Conservation (phyloP, 2,329 filamentous ascomycete genomes). For the Chaetothyriales sp. region DNA sequence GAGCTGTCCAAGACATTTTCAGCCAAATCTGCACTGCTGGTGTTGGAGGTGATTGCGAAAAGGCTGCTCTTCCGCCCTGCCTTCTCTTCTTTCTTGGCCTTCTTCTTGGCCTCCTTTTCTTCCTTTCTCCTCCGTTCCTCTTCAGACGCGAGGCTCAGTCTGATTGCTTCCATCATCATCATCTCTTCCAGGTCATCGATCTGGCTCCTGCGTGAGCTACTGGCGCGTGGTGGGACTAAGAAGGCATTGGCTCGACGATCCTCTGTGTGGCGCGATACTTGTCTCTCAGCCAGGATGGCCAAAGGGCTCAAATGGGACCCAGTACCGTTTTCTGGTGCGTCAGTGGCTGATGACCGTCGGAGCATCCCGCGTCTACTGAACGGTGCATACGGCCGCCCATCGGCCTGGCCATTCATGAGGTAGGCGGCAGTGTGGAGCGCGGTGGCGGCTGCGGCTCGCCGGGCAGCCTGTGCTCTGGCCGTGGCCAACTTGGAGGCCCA, state of each 20-base stretch:
- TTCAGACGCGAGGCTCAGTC: slow-evolving; percentile 77
- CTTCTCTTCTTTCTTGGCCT: slow-evolving; percentile 63
- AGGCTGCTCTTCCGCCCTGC: slow-evolving; percentile 49
- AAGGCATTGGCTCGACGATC: slow-evolving; percentile 20
- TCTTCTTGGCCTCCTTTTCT: slow-evolving; percentile 65
- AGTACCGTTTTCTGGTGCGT: slow-evolving; percentile 22
- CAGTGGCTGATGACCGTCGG: slow-evolving; percentile 25
- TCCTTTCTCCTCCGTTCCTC: slow-evolving; percentile 80
- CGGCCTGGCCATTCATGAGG: slow-evolving; percentile 42
- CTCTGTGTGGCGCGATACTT: slow-evolving; percentile 21
- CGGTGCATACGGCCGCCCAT: slow-evolving; percentile 39
- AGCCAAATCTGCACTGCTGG: slow-evolving; percentile 41
- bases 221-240: slow-evolving; percentile 29
- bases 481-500: slow-evolving; percentile 82
- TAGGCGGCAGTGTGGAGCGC: slow-evolving; percentile 92
- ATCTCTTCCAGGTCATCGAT: slow-evolving; percentile 89
- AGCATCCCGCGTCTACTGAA: slow-evolving; percentile 42
- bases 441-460: slow-evolving; percentile 81
- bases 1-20: slow-evolving; percentile 25
- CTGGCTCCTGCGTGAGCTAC: slow-evolving; percentile 43
- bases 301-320: slow-evolving; percentile 28
- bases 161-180: slow-evolving; percentile 96
- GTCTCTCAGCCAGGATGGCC: slow-evolving; percentile 33
- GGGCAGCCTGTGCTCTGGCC: slow-evolving; percentile 68
- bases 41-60: slow-evolving; percentile 36